A percentile compares a stretch with the other conserved stretches of the same genome.
Conservation (phyloP, 2,329 filamentous ascomycete genomes). For the Monascus ruber region DNA sequence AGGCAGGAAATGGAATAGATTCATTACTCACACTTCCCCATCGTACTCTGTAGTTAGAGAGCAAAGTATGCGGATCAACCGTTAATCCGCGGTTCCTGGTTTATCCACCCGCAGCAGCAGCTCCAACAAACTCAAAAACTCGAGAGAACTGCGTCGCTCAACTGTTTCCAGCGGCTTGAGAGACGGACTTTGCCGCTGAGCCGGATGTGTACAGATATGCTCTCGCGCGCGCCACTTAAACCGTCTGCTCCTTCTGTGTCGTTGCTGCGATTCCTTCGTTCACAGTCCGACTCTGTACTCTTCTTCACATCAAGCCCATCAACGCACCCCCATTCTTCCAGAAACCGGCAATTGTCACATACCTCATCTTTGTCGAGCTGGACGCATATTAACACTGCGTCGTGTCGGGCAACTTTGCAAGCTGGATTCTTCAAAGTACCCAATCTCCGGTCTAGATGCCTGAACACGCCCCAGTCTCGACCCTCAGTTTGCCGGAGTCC, state of each 20-base stretch:
- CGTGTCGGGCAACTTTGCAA: constrained; percentile 15
- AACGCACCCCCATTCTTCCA: constrained; percentile 11
- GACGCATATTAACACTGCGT: constrained; percentile 9
- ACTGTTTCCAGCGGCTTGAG: too few relatives aligned
- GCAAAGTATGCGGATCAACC: constrained; percentile 2
- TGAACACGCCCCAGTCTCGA: constrained; percentile 6
- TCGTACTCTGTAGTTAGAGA: too few relatives aligned
- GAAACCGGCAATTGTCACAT: constrained; percentile 5
- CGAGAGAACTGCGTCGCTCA: too few relatives aligned
- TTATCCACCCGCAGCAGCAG: neutral
- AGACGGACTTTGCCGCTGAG: too few relatives aligned
- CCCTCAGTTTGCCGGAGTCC: constrained; percentile 2
- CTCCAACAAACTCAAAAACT: neutral
- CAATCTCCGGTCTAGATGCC: constrained; percentile 3
- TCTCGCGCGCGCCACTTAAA: constrained; percentile 22
- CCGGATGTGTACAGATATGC: constrained; percentile 18
- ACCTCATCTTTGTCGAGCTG: constrained; percentile 11
- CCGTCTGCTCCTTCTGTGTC: constrained; percentile 39
- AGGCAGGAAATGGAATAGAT: neutral
- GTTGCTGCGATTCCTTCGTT: constrained; percentile 62
- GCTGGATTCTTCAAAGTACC: constrained; percentile 19
- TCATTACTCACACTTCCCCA: neutral
- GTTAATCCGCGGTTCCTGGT: constrained; percentile 1
- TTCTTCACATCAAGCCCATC: constrained; percentile 37
- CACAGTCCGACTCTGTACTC: constrained; percentile 51